These are phyloP conservation scores for Astrothelium macrocarpum DNA, from an alignment of 495 filamentous ascomycete species.

Conservation along the genomic window DNA sequence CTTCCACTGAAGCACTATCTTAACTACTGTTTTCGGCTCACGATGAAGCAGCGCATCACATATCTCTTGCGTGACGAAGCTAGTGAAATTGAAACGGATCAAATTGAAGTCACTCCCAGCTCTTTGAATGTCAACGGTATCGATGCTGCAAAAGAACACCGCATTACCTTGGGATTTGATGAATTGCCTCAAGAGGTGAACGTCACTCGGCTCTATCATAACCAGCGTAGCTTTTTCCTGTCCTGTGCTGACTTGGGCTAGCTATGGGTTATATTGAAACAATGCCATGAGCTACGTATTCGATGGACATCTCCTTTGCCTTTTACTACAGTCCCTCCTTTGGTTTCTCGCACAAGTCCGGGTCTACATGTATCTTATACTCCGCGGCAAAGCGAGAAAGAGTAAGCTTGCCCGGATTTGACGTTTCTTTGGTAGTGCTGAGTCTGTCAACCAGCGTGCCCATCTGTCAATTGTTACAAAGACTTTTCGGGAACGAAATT, in stretches of 20 bases:
- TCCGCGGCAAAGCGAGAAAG: slow-evolving; percentile 35
- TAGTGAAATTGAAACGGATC: slow-evolving; percentile 50
- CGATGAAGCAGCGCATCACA: slow-evolving; percentile 80
- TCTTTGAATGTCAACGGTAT: slow-evolving; percentile 43
- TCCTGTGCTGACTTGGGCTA: slow-evolving; percentile 21
- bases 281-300: slow-evolving; percentile 65
- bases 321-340: slow-evolving; percentile 55
- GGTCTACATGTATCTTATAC: slow-evolving; percentile 80
- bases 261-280: slow-evolving; percentile 52
- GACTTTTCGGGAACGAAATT: slow-evolving; percentile 48
- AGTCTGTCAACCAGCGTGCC: slow-evolving; percentile 10
- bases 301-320: slow-evolving; percentile 57
- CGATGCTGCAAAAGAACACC: slow-evolving; percentile 67
- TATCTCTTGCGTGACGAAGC: slow-evolving; percentile 54
- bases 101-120: slow-evolving; percentile 42
- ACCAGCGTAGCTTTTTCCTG: slow-evolving; percentile 1
- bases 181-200: slow-evolving; percentile 64
- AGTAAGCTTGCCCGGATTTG: slow-evolving; percentile 31
- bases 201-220: not conserved
- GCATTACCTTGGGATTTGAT: slow-evolving; percentile 58
- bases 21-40: slow-evolving; percentile 12
- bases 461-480: slow-evolving; percentile 54
- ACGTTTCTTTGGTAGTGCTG: not conserved
- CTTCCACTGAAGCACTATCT: too few species aligned
- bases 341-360: slow-evolving; percentile 61